Base-by-base conservation (phyloP, 768 basidiomycete genomes). In the Dentipellis sp. region DNA sequence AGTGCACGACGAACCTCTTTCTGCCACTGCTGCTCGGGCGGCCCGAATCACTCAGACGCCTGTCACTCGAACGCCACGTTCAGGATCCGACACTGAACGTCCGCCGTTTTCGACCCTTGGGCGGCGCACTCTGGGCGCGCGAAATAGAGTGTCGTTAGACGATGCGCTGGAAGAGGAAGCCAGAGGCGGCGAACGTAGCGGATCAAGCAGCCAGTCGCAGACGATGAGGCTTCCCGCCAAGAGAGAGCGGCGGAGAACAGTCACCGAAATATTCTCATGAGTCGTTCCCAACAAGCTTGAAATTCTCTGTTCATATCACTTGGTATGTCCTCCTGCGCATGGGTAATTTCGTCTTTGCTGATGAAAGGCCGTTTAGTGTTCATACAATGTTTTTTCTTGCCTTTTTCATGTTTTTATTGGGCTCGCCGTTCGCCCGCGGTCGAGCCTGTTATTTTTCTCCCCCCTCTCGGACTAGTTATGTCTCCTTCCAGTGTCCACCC, bases 21-120 rank as follows among this genome's bases (percentile, higher is more conserved):
- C 68, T n/a, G 64, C 62, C 49, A 68, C 71, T 8, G 57, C 63
- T 19, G 62, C 65, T 35, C 39, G 63, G 63, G 68, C 51, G 62
- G 65, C 51, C 66, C 29, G 6, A 6, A 71, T 17, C 17, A 72
- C 74, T 0, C 75, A 76, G 56, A 68, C 73, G 14, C 65, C 62
- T 38, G 62, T 64, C 38, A 55, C 69, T 19, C 67, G 66, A 40
- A 57, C 69, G 8, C 59, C 73, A 0, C 66, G 68, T 38, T 77
- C 76, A 7, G 74, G 76, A 3, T 74, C 70, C 4, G 83, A 86
- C 66, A 76, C 80, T 19, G 80, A 79, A 62, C 72, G 75, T 56
- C 72, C 68, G 66, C 70, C 65, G 68, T 71, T 69, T 63, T n/a
- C 60, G 10, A 22, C 59, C 23, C 34, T 62, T 0, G 58, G 59